Conservation (phyloP, 352 stramenopile species). For the Pythium utonaiense region DNA sequence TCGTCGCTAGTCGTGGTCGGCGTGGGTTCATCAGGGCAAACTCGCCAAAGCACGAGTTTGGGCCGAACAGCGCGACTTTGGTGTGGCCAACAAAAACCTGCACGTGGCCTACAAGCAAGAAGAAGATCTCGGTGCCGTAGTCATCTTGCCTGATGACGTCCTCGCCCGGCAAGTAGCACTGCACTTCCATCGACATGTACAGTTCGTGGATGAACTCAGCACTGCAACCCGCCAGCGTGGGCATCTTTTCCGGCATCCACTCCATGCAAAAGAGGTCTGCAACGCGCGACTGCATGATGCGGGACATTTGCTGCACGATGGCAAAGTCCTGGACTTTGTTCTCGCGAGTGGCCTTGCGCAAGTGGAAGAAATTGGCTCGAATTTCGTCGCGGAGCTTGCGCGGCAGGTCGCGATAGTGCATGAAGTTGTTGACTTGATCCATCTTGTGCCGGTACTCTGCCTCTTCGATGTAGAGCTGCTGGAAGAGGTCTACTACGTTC, state of each 20-base stretch:
- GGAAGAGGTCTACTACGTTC: slow-evolving; percentile 73
- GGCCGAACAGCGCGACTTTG: slow-evolving; percentile 58
- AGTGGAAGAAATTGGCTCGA: slow-evolving; percentile 75
- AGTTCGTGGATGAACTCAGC: slow-evolving; percentile 79
- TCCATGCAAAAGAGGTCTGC: slow-evolving; percentile 63
- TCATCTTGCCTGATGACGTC: slow-evolving; percentile 80
- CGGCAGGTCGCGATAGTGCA: slow-evolving; percentile 55
- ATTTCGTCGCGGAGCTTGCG: slow-evolving; percentile 73
- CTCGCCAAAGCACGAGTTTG: slow-evolving; percentile 77
- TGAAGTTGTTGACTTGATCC: slow-evolving; percentile 76
- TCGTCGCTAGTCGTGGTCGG: slow-evolving; percentile 65
- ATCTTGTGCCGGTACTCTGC: slow-evolving; percentile 66
- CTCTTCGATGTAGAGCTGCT: slow-evolving; percentile 72
- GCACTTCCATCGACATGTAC: slow-evolving; percentile 67
- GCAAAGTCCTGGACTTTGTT: slow-evolving; percentile 61
- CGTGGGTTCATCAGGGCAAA: slow-evolving; percentile 74
- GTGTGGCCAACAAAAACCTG: slow-evolving; percentile 65
- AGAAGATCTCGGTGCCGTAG: slow-evolving; percentile 80
- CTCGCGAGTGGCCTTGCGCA: slow-evolving; percentile 66
- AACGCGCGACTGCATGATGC: slow-evolving; percentile 69
- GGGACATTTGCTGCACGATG: slow-evolving; percentile 70
- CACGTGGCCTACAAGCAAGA: slow-evolving; percentile 72
- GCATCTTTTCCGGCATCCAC: slow-evolving; percentile 70
- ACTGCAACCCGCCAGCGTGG: slow-evolving; percentile 66
- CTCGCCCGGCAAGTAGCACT: slow-evolving; percentile 71